These are phyloP conservation scores for Cryptococcus neoformans DNA, from an alignment of 1,284 basidiomycete genomes.

Conservation along the genomic window DNA sequence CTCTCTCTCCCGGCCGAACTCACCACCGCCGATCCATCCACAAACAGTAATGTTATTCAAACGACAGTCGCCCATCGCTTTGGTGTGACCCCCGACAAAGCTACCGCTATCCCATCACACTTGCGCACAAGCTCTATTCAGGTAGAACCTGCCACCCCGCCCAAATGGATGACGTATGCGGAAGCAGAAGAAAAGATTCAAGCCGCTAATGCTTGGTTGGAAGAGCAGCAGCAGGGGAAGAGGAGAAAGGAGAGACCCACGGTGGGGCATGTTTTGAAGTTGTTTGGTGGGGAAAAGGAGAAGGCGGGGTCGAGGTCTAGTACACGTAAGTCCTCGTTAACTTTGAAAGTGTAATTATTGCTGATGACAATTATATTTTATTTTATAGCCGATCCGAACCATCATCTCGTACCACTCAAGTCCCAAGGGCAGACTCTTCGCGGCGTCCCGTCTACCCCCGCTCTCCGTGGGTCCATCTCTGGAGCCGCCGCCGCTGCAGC, in stretches of 20 bases:
- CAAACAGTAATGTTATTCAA: background rate
- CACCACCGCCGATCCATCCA: background rate
- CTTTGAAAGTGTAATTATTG: constrained; percentile 2
- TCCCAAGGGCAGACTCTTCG: constrained; percentile 24
- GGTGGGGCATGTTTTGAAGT: constrained; percentile 32
- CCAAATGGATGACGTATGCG: constrained; percentile 34
- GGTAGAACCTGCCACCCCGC: constrained; percentile 39
- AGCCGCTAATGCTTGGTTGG: constrained; percentile 20
- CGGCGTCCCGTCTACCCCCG: constrained; percentile 34
- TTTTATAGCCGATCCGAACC: constrained; percentile 18
- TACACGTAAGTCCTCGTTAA: constrained; percentile 12
- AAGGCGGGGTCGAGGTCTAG: constrained; percentile 15
- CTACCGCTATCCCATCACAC: constrained; percentile 22
- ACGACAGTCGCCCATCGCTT: constrained; percentile 13
- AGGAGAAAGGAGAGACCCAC: constrained; percentile 37
- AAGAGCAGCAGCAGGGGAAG: constrained; percentile 10
- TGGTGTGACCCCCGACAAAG: constrained; percentile 30
- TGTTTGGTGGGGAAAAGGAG: constrained; percentile 25
- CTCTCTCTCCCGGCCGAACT: constrained; percentile 14
- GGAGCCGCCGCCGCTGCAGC: constrained; percentile 9
- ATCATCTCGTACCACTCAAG: constrained; percentile 28
- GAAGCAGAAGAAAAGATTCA: constrained; percentile 33
- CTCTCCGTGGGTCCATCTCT: constrained; percentile 16
- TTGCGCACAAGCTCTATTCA: constrained; percentile 27
- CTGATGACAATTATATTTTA: background rate